Percentiles rank a stretch among this genome's conserved stretches.
Evolutionary conservation across 306 rosid genomes (phyloP).

Genomic region (Vachellia collinsii): DNA sequence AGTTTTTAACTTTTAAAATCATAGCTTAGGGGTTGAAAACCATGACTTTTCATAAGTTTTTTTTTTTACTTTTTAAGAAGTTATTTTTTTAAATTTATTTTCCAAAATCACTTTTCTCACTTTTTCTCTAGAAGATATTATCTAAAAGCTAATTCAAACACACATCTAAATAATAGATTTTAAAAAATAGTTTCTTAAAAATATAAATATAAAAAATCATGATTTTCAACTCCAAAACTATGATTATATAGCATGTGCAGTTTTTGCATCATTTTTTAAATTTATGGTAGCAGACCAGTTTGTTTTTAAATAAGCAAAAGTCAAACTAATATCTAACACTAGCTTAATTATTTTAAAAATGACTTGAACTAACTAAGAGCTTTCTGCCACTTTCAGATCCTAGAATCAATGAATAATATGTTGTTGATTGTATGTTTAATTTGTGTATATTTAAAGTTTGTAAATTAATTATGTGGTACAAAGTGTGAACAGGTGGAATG

Average conservation of each 20-base stretch:
- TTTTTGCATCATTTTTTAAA: not conserved
- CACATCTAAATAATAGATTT: too few relatives aligned
- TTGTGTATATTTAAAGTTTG: not conserved
- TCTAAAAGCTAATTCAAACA: too few relatives aligned
- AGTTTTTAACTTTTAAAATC: too few relatives aligned
- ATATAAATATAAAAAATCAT: too few relatives aligned
- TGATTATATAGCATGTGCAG: not conserved
- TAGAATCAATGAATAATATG: not conserved
- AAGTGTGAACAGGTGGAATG: not conserved
- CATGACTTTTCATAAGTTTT: too few relatives aligned
- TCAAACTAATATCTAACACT: not conserved
- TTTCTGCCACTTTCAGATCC: not conserved
- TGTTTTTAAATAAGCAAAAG: not conserved
- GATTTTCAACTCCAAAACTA: too few relatives aligned
- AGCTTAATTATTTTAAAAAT: not conserved
- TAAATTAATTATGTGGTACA: not conserved
- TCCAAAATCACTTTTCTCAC: too few relatives aligned
- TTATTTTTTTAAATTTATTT: too few relatives aligned
- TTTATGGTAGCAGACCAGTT: not conserved
- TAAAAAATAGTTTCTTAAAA: too few relatives aligned
- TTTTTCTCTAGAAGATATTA: too few relatives aligned
- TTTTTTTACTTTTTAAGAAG: too few relatives aligned
- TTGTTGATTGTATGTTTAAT: not conserved
- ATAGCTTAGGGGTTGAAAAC: too few relatives aligned
- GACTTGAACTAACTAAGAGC: not conserved